phyloP scores from a whole-genome alignment of 805 yeast species.

The Starmerella lactis-condensi region DNA sequence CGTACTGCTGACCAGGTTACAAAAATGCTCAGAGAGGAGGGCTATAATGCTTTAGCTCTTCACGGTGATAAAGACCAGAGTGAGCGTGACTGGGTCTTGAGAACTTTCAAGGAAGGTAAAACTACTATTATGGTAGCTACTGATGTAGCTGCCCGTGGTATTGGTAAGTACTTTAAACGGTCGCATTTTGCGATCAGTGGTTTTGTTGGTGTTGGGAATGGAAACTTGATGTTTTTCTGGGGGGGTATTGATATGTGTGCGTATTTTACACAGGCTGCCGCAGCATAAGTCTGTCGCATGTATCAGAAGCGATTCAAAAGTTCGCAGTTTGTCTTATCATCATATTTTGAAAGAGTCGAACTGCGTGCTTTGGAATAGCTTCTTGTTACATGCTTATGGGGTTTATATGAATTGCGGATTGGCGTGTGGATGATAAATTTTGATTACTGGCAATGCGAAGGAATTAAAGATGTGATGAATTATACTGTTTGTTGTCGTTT shows the following conservation, averaged over 20 bases:
- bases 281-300: slow-evolving; percentile 7
- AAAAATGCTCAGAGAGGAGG: slow-evolving; percentile 76
- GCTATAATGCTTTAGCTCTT: slow-evolving; percentile 97
- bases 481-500: slow-evolving; percentile 8
- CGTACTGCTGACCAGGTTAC: slow-evolving; percentile 95
- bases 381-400: slow-evolving; percentile 8
- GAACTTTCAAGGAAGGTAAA: slow-evolving; percentile 79
- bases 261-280: too few relatives aligned
- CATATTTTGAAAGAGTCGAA: too few relatives aligned
- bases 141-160: slow-evolving; percentile 99
- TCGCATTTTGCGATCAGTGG: background rate
- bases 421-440: slow-evolving; percentile 1
- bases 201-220: background rate
- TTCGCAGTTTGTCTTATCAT: too few relatives aligned
- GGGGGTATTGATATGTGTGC: background rate
- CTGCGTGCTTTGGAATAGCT: slow-evolving; percentile 10
- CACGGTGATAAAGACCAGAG: slow-evolving; percentile 97
- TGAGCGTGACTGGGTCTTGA: slow-evolving; percentile 97
- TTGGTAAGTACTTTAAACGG: slow-evolving; percentile 22
- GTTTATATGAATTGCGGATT: slow-evolving; percentile 7
- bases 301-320: slow-evolving; percentile 14
- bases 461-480: slow-evolving; percentile 1
- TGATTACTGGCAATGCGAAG: background rate
- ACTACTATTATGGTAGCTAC: slow-evolving; percentile 98
- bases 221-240: too few relatives aligned